phyloP scores from a whole-genome alignment of 23 red algal species.

The Gracilariopsis chorda region DNA sequence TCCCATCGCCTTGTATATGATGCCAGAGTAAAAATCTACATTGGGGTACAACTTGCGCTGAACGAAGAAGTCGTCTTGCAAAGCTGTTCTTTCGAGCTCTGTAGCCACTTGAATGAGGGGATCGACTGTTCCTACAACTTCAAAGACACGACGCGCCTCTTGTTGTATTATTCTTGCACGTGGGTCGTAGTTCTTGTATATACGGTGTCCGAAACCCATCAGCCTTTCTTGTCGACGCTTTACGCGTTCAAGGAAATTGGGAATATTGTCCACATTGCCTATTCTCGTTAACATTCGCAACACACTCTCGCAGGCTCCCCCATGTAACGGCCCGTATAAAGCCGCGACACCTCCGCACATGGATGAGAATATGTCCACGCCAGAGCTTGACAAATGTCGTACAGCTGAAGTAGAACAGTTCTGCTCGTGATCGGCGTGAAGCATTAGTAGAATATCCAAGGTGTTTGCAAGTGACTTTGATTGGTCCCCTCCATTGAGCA shows the following conservation, averaged over 20 bases:
- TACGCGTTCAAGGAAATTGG: conserved; percentile 75
- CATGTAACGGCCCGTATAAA: conserved; percentile 92
- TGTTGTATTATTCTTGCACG: conserved; percentile 73
- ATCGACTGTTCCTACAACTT: conserved; percentile 37
- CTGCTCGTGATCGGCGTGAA: conserved; percentile 97
- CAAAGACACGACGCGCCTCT: conserved; percentile 75
- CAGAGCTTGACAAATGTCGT: conserved; percentile 72
- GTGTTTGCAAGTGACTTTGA: conserved; percentile 20
- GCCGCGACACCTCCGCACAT: conserved; percentile 76
- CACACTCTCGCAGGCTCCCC: conserved; percentile 94
- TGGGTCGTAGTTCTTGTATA: conserved; percentile 95
- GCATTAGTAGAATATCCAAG: conserved; percentile 77
- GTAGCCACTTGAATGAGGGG: conserved; percentile 77
- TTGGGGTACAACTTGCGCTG: conserved; percentile 91
- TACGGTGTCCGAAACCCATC: conserved; percentile 96
- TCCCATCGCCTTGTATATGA: conserved; percentile 93
- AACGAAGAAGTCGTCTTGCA: conserved; percentile 90
- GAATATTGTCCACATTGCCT: conserved; percentile 39
- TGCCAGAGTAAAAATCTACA: conserved; percentile 97
- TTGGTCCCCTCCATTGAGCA: conserved; percentile 19
- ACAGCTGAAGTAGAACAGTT: conserved; percentile 97
- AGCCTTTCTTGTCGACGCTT: conserved; percentile 74
- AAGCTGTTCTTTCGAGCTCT: conserved; percentile 81
- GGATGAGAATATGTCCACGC: conserved; percentile 83
- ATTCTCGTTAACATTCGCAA: conserved; percentile 81